A percentile compares a stretch with the other conserved stretches of the same genome.
Evolutionary conservation across 257 asterid genomes (phyloP).

Genomic region (Salvia rosmarinus): DNA sequence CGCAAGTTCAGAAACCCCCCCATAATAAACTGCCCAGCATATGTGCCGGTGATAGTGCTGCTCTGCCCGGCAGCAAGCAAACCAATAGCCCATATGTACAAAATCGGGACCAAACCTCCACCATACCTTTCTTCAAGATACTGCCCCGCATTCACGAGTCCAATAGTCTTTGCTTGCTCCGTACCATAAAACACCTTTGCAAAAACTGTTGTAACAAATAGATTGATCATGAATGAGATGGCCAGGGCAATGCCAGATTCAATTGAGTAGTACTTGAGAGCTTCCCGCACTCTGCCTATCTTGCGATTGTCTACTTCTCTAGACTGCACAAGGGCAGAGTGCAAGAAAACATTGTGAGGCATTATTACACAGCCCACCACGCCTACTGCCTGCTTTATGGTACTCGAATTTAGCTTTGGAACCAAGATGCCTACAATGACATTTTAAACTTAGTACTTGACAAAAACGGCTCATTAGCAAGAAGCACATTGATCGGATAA

Average conservation of each 20-base stretch:
- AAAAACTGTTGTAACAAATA: constrained; percentile 76
- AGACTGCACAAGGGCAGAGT: constrained; percentile 83
- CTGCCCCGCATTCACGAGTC: constrained; percentile 79
- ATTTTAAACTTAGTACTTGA: not conserved
- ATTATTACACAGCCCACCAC: constrained; percentile 84
- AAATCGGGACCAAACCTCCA: constrained; percentile 71
- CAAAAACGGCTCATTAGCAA: not conserved
- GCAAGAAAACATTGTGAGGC: constrained; percentile 85
- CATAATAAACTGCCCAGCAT: constrained; percentile 83
- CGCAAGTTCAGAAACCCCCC: constrained; percentile 73
- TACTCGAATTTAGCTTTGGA: constrained; percentile 72
- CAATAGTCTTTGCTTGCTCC: constrained; percentile 59
- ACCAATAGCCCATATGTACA: constrained; percentile 83
- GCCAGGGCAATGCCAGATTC: constrained; percentile 69
- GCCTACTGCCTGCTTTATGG: constrained; percentile 81
- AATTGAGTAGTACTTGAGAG: constrained; percentile 70
- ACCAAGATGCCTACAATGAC: constrained; percentile 58
- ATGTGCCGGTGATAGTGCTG: constrained; percentile 82
- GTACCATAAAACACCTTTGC: constrained; percentile 81
- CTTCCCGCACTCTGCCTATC: constrained; percentile 70
- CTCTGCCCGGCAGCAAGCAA: constrained; percentile 84
- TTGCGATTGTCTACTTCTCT: constrained; percentile 62
- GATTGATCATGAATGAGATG: constrained; percentile 67
- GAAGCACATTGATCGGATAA: not conserved
- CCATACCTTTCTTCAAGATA: constrained; percentile 74